Evolutionary conservation across 208 protist species (phyloP).

Genomic region (Crithidia fasciculata): DNA sequence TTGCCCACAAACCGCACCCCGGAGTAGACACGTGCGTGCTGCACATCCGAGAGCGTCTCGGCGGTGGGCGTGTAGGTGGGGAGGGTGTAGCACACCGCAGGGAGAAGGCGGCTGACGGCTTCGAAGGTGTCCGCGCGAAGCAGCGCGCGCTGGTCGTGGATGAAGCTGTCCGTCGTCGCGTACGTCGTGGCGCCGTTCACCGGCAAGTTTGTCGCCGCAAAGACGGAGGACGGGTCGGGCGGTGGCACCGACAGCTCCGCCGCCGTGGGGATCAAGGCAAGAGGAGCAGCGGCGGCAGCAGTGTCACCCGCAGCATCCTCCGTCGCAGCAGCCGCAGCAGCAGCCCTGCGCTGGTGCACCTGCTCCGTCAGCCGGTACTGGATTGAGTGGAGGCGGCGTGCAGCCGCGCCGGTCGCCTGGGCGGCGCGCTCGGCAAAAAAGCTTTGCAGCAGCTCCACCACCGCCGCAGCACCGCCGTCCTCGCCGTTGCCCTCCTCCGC

Average conservation of each 20-base stretch:
- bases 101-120: conserved; percentile 62
- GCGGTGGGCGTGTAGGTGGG: conserved; percentile 52
- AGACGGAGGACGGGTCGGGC: conserved; percentile 62
- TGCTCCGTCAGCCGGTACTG: conserved; percentile 21
- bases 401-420: conserved; percentile 9
- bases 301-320: not conserved
- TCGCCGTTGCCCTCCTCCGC: not conserved
- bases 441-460: conserved; percentile 25
- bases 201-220: conserved; percentile 71
- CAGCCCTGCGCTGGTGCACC: not conserved
- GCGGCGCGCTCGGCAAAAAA: conserved; percentile 17
- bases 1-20: conserved; percentile 69
- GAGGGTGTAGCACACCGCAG: conserved; percentile 72
- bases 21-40: conserved; percentile 73
- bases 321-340: not conserved
- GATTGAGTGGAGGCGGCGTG: conserved; percentile 21
- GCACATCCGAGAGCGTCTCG: conserved; percentile 70
- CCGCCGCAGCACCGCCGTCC: conserved; percentile 9
- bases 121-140: conserved; percentile 91
- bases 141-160: conserved; percentile 75
- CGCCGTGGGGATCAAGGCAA: conserved; percentile 64
- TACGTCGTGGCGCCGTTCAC: conserved; percentile 57
- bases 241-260: conserved; percentile 63
- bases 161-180: conserved; percentile 58
- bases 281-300: not conserved